Evolutionary conservation across 2,329 filamentous ascomycete species (phyloP), one percentile per base, ranked within the genome.

Genomic region (Ascochyta viciae-villosae): DNA sequence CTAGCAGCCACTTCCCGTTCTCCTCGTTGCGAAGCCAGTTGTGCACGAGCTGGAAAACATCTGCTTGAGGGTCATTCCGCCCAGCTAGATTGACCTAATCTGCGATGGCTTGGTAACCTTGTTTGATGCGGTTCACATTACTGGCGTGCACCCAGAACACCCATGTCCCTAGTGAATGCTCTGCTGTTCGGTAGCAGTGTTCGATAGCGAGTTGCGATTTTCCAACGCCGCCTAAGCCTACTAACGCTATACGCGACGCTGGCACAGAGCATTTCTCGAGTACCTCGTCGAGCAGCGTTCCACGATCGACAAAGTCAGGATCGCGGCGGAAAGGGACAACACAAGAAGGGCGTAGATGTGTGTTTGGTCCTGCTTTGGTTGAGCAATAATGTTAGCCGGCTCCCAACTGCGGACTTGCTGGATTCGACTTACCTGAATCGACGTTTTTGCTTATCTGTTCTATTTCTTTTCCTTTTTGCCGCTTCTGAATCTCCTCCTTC

Each of bases 171-270:
- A 50, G 59, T 22, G 52, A 62, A 13, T 31, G 29, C 12, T 62
- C 52, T 15, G 2, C 2, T 9, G 47, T 54, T 10, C 51, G 54
- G 22, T 61, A 61, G 43, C 35, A 29, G 39, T 61, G 19, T 19
- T 60, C 53, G 24, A 57, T 57, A n/a, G 52, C 52, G 2, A 60
- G 57, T 15, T 59, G 55, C 35, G 62, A 65, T 44, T 60, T 65
- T 51, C 67, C 67, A 10, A 68, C 63, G 12, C 68, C 68, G 10
- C 68, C 67, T 7, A 71, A 58, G 29, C 69, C 68, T 7, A 69
- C 59, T 5, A 72, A 65, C 29, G 68, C 68, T 16, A 42, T 45
- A 6, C 68, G 57, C 27, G 53, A 41, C n/a, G 16, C 53, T 23
- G 63, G 54, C 26, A 24, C 34, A 9, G 51, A 24, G 54, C 58